Conservation (phyloP, 163 green algal genomes). For the Scenedesmus sp. region DNA sequence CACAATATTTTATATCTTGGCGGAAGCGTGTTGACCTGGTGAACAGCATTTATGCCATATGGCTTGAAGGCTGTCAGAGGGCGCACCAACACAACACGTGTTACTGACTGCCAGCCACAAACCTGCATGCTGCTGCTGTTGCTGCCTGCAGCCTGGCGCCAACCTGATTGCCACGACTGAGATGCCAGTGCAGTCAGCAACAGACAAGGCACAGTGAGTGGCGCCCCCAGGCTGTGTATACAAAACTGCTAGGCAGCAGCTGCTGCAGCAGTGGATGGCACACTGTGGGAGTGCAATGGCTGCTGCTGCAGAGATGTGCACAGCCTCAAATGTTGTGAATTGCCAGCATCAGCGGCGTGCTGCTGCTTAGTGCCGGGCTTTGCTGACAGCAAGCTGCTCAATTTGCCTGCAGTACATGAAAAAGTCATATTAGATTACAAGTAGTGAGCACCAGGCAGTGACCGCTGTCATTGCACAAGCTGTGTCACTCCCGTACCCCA, state of each 20-base stretch:
- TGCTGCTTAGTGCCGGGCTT: neutral
- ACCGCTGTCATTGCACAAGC: too few species aligned
- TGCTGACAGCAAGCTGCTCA: too few species aligned
- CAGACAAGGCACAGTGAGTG: slow-evolving; percentile 29
- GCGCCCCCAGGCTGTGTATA: neutral
- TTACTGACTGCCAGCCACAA: neutral
- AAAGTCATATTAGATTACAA: too few species aligned
- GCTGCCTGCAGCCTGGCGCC: slow-evolving; percentile 12
- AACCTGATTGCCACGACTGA: slow-evolving; percentile 40
- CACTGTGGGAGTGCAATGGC: neutral
- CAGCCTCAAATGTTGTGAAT: too few species aligned
- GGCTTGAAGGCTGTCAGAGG: too few species aligned
- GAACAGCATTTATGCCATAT: too few species aligned
- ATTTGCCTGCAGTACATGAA: too few species aligned
- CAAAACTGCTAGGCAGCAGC: neutral
- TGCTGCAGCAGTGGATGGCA: neutral
- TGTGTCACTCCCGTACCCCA: too few species aligned
- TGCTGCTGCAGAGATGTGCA: neutral
- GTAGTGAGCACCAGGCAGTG: too few species aligned
- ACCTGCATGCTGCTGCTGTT: slow-evolving; percentile 19
- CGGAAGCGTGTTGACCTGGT: too few species aligned
- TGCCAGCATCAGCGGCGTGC: neutral
- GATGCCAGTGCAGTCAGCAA: slow-evolving; percentile 10
- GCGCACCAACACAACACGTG: too few species aligned
- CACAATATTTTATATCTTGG: too few species aligned